A percentile compares a stretch with the other conserved stretches of the same genome.
These are phyloP conservation scores for Phytomonas francai DNA, from an alignment of 208 protist species.

Conservation along the genomic window DNA sequence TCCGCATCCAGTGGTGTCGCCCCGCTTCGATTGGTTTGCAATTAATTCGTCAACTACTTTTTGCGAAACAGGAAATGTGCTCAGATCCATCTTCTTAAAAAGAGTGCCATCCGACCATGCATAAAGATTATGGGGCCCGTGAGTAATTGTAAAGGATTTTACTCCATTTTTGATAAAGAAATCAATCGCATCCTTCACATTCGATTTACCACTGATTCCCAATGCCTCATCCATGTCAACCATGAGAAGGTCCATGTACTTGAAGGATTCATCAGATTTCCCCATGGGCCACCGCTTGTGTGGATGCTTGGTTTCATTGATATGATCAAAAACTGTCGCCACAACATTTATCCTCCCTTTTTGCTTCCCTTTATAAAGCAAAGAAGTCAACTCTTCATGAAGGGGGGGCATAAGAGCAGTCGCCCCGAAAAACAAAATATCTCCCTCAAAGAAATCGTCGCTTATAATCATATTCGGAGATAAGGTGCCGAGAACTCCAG, in stretches of 20 bases:
- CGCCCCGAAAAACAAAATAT: conserved; percentile 22
- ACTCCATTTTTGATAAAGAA: conserved; percentile 23
- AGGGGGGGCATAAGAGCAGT: conserved; percentile 17
- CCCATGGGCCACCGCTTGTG: conserved; percentile 19
- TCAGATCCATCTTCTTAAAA: conserved; percentile 18
- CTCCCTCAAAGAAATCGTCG: conserved; percentile 17
- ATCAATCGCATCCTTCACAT: conserved; percentile 13
- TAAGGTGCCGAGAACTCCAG: conserved; percentile 13
- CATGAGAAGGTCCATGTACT: conserved; percentile 27
- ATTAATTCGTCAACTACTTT: conserved; percentile 13
- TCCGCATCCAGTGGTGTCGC: conserved; percentile 22
- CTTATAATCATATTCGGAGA: conserved; percentile 4
- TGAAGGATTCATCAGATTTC: conserved; percentile 27
- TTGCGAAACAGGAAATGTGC: conserved; percentile 16
- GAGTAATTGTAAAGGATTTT: conserved; percentile 21
- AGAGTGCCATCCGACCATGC: conserved; percentile 20
- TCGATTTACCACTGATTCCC: conserved; percentile 14
- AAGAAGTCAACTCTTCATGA: conserved; percentile 21
- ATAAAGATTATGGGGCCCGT: conserved; percentile 14
- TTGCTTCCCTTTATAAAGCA: conserved; percentile 13
- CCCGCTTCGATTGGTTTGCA: conserved; percentile 8
- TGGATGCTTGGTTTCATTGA: conserved; percentile 15
- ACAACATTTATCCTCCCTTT: conserved; percentile 21
- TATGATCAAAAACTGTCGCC: conserved; percentile 21
- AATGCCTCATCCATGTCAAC: conserved; percentile 25